A percentile compares a stretch with the other conserved stretches of the same genome.
Evolutionary conservation across 2,329 filamentous ascomycete species (phyloP).

Genomic region (Arthroderma sp.): DNA sequence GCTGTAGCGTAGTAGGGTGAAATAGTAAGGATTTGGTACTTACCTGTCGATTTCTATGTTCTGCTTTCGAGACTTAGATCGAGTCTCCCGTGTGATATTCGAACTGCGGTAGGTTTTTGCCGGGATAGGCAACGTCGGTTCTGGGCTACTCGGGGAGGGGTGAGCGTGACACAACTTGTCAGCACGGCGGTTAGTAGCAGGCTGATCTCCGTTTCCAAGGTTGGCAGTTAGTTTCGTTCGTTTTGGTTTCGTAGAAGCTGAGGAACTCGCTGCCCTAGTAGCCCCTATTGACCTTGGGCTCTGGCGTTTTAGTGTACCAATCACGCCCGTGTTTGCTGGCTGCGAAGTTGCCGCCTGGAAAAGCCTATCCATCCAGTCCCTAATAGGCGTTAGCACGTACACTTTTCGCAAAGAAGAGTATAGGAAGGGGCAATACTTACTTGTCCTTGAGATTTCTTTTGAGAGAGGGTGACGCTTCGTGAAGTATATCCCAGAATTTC

Average conservation of each 20-base stretch:
- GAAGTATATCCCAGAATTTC: conserved; percentile 6
- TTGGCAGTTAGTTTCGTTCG: conserved; percentile 12
- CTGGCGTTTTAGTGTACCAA: not conserved
- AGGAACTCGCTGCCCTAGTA: not conserved
- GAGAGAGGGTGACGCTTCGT: not conserved
- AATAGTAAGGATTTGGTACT: not conserved
- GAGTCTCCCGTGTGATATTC: conserved; percentile 18
- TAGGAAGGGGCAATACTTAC: not conserved
- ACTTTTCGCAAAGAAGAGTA: not conserved
- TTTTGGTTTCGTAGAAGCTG: conserved; percentile 5
- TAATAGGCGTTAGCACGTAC: conserved; percentile 13
- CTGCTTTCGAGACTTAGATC: conserved; percentile 20
- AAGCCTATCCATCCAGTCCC: conserved; percentile 25
- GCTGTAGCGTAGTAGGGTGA: no score
- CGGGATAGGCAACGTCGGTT: conserved; percentile 19
- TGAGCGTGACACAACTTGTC: conserved; percentile 8
- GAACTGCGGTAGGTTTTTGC: conserved; percentile 20
- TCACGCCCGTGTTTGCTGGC: not conserved
- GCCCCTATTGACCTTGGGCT: not conserved
- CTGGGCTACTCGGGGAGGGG: conserved; percentile 7
- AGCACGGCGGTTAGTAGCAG: not conserved
- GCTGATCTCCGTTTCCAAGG: conserved; percentile 2
- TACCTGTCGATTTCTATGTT: conserved; percentile 11
- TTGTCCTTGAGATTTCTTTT: conserved; percentile 1
- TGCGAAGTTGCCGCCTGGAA: conserved; percentile 18